phyloP scores from a whole-genome alignment of 352 stramenopile genomes.

The Elongisporangium undulatum region DNA sequence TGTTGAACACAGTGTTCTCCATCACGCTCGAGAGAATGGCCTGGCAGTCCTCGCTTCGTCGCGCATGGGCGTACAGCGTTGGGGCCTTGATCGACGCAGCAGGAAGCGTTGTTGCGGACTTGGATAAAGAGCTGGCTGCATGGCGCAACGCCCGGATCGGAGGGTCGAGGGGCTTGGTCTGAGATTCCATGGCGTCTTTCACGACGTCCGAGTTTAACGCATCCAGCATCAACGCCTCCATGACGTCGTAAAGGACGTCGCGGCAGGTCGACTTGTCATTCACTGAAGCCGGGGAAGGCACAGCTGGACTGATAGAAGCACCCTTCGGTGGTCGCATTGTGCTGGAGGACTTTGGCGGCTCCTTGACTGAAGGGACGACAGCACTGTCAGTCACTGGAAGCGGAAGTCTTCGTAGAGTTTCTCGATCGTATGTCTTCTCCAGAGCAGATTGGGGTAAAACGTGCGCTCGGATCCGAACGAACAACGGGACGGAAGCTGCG shows the following conservation, averaged over 20 bases:
- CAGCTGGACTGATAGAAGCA: background rate
- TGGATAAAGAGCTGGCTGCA: background rate
- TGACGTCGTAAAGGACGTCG: constrained; percentile 42
- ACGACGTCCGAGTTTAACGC: constrained; percentile 48
- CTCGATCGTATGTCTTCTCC: constrained; percentile 39
- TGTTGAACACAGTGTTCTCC: constrained; percentile 80
- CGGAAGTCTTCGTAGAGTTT: constrained; percentile 26
- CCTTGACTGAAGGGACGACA: background rate
- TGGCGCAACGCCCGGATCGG: constrained; percentile 9
- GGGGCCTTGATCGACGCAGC: constrained; percentile 2
- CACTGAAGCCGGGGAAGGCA: background rate
- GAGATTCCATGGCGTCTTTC: constrained; percentile 32
- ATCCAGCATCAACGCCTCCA: constrained; percentile 60
- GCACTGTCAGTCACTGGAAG: constrained; percentile 12
- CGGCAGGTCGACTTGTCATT: constrained; percentile 16
- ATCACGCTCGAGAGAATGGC: constrained; percentile 52
- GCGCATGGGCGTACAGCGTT: constrained; percentile 19
- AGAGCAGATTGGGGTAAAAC: constrained; percentile 44
- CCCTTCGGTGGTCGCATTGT: constrained; percentile 6
- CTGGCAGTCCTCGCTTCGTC: constrained; percentile 59
- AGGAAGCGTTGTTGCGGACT: background rate
- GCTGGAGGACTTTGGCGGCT: constrained; percentile 7
- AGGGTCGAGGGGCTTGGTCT: constrained; percentile 21
- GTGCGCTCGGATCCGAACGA: constrained; percentile 51
- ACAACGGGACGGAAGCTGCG: constrained; percentile 20